Evolutionary conservation across 2,329 filamentous ascomycete species (phyloP), one percentile per base, ranked within the genome.

Genomic region (Aspergillus sp.): DNA sequence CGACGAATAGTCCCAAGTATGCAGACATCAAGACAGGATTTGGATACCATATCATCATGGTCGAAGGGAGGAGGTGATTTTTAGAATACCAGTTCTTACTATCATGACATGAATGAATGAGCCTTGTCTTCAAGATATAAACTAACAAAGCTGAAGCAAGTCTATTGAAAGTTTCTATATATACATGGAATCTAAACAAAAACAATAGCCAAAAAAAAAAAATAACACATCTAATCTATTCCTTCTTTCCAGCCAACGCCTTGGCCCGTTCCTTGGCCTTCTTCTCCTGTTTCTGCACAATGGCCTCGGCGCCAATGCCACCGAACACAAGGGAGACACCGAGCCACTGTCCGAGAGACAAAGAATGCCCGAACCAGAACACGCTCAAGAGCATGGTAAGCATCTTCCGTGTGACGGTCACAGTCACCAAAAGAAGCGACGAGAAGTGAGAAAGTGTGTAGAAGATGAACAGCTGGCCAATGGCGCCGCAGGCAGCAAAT

Each of bases 341-440:
- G 6, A 94, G 72, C 88, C 90, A 95, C 71, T 98, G 93, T 78
- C 91, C 94, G n/a, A 74, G 71, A 27, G 81, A 86, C 39, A 98
- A 77, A 50, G 79, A 81, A 67, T 98, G 93, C 27, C 93, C 93
- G 65, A 97, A 98, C 71, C 89, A 90, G 48, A 97, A 75, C 27
- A 98, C 93, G 42, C 89, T 95, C 40, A 97, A 77, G 47, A 97
- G 88, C 93, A 98, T 98, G 54, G 91, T 97, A 65, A 97, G 80
- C 93, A 98, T 98, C 74, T 98, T 98, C 61, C 93, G 80, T 37
- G 93, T 98, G 37, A 98, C 93, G 2, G 90, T 98, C 3, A 98
- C 90, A 5, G 93, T 97, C 35, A 97, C 91, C 39, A 98, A 81
- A 40, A 97, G 78, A 39, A 98, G 79, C 7, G 86, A 93, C 7